A percentile compares a stretch with the other conserved stretches of the same genome.
phyloP scores from a whole-genome alignment of 805 yeast species.

The Kregervanrija delftensis region DNA sequence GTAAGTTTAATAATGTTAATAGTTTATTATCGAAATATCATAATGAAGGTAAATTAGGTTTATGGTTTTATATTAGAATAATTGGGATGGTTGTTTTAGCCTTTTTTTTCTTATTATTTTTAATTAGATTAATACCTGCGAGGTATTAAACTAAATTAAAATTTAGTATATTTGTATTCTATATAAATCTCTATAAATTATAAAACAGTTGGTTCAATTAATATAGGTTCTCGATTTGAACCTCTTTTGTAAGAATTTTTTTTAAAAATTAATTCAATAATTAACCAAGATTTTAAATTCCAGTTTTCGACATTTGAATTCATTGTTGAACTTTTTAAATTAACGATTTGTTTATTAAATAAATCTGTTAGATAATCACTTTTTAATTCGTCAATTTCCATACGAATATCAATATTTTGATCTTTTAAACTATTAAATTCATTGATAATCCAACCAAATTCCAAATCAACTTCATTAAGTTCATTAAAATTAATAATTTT shows the following conservation, averaged over 20 bases:
- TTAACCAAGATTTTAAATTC: constrained; percentile 13
- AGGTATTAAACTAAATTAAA: constrained; percentile 28
- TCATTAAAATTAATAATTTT: constrained; percentile 8
- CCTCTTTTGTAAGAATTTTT: constrained; percentile 23
- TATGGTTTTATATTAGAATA: constrained; percentile 28
- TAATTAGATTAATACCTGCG: constrained; percentile 27
- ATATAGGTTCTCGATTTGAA: constrained; percentile 16
- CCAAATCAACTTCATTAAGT: background rate
- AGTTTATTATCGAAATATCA: constrained; percentile 23
- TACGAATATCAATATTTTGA: background rate
- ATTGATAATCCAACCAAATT: constrained; percentile 12
- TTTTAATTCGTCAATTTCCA: background rate
- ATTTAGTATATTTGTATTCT: constrained; percentile 10
- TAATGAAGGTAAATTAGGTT: constrained; percentile 25
- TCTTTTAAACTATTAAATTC: constrained; percentile 6
- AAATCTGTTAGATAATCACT: constrained; percentile 6
- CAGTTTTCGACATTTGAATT: constrained; percentile 6
- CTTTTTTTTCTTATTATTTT: constrained; percentile 20
- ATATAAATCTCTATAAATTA: constrained; percentile 1
- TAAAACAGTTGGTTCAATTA: constrained; percentile 16
- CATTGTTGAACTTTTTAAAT: background rate
- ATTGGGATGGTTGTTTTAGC: constrained; percentile 16
- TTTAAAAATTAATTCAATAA: constrained; percentile 9
- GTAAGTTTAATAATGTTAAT: constrained; percentile 23
- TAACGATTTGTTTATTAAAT: constrained; percentile 4